A percentile compares a stretch with the other conserved stretches of the same genome.
Conservation (phyloP, 306 rosid species). For the Prosopis cineraria region DNA sequence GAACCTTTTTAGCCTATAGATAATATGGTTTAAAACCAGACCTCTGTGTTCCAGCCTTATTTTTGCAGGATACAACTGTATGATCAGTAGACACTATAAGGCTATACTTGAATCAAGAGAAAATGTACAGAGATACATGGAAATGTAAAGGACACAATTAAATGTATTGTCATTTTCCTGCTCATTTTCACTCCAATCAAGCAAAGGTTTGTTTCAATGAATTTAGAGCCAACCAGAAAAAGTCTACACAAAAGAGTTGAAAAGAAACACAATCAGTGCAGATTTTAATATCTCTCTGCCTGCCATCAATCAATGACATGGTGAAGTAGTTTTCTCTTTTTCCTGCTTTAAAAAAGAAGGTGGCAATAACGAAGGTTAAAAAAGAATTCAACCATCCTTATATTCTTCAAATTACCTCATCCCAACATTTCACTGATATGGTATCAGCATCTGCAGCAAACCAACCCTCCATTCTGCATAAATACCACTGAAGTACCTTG, state of each 20-base stretch:
- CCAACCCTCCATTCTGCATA: slow-evolving; percentile 99
- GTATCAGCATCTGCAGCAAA: slow-evolving; percentile 96
- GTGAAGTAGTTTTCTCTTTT: slow-evolving; percentile 9
- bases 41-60: not conserved
- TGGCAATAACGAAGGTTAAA: not conserved
- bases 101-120: not conserved
- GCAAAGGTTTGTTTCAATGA: not conserved
- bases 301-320: slow-evolving; percentile 10
- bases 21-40: not conserved
- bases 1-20: not conserved
- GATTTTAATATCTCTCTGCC: not conserved
- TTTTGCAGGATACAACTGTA: not conserved
- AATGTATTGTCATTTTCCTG: not conserved
- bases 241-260: not conserved
- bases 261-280: not conserved
- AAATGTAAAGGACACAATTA: not conserved
- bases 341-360: not conserved
- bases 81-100: not conserved
- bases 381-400: slow-evolving; percentile 6
- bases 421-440: slow-evolving; percentile 92
- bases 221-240: not conserved
- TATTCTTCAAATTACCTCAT: slow-evolving; percentile 61
- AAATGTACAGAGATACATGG: not conserved
- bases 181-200: not conserved
- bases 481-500: slow-evolving; percentile 96